Evolutionary conservation across 225 moss, liverwort and hornwort species (phyloP), one percentile per base, ranked within the genome.

Genomic region (Bryoerythrophyllum caledonicum): DNA sequence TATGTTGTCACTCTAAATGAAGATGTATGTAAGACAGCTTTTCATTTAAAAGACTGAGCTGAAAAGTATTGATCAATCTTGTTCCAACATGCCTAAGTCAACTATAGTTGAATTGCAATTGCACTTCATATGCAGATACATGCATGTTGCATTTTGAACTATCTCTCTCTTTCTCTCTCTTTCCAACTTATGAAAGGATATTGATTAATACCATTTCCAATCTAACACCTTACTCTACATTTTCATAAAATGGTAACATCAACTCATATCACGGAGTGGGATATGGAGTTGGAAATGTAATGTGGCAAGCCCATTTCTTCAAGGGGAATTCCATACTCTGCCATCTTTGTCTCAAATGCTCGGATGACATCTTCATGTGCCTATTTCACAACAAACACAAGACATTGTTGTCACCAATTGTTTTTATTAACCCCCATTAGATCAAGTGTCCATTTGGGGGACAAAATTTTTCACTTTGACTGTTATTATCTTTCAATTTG

Each of bases 281-380:
- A 87, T 13, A 99, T 90, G 9, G 70, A 73, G 70, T 89, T 90
- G 0, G 91, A 87, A 16, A 99, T 90, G 52, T 95, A 99, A 75
- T 99, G 99, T 57, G 86, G 84, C 27, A 99, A 79, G 48, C 91
- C 99, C 95, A 94, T 99, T 24, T 95, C 93, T 64, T 99, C 88
- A 11, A 99, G 81, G 15, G 95, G 95, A 0, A 99, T 90, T 57
- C 91, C 88, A 74, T 90, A 93, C 65, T 93, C 90, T 4, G 80
- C 91, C 80, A 99, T 71, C 70, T 99, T 95, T 16, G 84, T 67
- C 78, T 99, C 97, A 83, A 88, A 92, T 30, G 93, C 93, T 79
- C 84, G 89, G 19, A 95, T 83, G 19, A 90, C 20, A 2, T 99
- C 91, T 35, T 86, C 80, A 20, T 99, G 93, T 65, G 91, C 93